A percentile compares a stretch with the other conserved stretches of the same genome.
Evolutionary conservation across 768 basidiomycete species (phyloP).

Genomic region (Strobilomyces dryophilus): DNA sequence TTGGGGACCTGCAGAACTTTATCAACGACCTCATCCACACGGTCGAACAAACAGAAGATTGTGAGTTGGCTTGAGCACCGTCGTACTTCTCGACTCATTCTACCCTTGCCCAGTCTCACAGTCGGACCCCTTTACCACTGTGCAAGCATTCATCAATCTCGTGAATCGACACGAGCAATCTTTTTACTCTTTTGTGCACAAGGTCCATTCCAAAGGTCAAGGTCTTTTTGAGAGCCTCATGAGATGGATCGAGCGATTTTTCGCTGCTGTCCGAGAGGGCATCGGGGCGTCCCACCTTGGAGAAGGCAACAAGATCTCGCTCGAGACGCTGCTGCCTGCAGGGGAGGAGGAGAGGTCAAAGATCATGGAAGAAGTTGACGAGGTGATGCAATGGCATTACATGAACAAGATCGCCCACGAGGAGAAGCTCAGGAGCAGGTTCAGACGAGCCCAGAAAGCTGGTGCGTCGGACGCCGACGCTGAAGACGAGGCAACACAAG

Average conservation of each 20-base stretch:
- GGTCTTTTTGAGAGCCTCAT: constrained; percentile 91
- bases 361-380: constrained; percentile 84
- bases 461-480: constrained; percentile 50
- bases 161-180: constrained; percentile 92
- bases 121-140: constrained; percentile 79
- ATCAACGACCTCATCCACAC: constrained; percentile 93
- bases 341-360: constrained; percentile 68
- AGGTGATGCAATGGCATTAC: constrained; percentile 89
- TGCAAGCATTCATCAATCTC: constrained; percentile 90
- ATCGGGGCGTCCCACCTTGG: constrained; percentile 43
- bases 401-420: constrained; percentile 91
- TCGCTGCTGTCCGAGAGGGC: constrained; percentile 87
- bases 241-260: constrained; percentile 95
- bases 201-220: constrained; percentile 95
- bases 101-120: constrained; percentile 54
- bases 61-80: constrained; percentile 43
- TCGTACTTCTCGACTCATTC: constrained; percentile 1
- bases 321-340: constrained; percentile 89
- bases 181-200: constrained; percentile 97
- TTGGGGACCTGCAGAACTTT: constrained; percentile 89
- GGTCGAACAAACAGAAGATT: constrained; percentile 85
- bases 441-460: constrained; percentile 54
- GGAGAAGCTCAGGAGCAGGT: constrained; percentile 82
- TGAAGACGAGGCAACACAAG: constrained; percentile 77
- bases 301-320: constrained; percentile 44